phyloP scores from a whole-genome alignment of 2,329 filamentous ascomycete genomes.

The Camptophora hylomeconis region DNA sequence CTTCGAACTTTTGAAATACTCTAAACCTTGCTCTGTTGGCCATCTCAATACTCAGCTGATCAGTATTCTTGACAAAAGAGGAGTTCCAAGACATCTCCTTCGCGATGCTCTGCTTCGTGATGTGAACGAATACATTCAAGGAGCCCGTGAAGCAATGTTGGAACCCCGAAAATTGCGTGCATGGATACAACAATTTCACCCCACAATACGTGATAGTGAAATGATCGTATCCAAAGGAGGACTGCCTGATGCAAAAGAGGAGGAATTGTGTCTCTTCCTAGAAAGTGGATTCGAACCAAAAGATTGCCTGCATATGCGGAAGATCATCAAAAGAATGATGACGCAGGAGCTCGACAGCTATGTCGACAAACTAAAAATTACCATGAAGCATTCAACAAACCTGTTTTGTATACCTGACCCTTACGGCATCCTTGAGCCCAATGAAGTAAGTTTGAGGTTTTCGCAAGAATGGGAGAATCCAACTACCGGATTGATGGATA shows the following conservation, averaged over 20 bases:
- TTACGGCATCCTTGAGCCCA: constrained; percentile 34
- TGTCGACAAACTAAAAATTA: constrained; percentile 35
- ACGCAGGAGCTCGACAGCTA: constrained; percentile 27
- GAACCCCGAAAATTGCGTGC: constrained; percentile 5
- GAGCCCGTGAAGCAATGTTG: constrained; percentile 17
- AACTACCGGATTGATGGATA: constrained; percentile 26
- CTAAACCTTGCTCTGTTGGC: constrained; percentile 29
- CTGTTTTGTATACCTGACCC: constrained; percentile 47
- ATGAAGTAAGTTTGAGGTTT: constrained; percentile 44
- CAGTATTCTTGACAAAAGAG: constrained; percentile 40
- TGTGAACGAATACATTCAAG: constrained; percentile 23
- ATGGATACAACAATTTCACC: constrained; percentile 12
- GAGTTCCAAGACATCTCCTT: constrained; percentile 30
- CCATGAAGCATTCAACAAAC: constrained; percentile 38
- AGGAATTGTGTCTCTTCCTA: constrained; percentile 25
- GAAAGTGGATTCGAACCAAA: constrained; percentile 34
- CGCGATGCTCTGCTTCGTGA: constrained; percentile 27
- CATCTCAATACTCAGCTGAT: constrained; percentile 43
- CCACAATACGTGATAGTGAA: constrained; percentile 3
- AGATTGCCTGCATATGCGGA: constrained; percentile 28
- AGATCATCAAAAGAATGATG: constrained; percentile 27
- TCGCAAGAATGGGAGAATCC: constrained; percentile 32
- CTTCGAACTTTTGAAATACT: constrained; percentile 40
- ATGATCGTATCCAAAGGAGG: constrained; percentile 20
- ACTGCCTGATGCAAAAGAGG: constrained; percentile 23